Evolutionary conservation across 768 basidiomycete genomes (phyloP), one percentile per base, ranked within the genome.

Genomic region (Gymnopilus junonius): DNA sequence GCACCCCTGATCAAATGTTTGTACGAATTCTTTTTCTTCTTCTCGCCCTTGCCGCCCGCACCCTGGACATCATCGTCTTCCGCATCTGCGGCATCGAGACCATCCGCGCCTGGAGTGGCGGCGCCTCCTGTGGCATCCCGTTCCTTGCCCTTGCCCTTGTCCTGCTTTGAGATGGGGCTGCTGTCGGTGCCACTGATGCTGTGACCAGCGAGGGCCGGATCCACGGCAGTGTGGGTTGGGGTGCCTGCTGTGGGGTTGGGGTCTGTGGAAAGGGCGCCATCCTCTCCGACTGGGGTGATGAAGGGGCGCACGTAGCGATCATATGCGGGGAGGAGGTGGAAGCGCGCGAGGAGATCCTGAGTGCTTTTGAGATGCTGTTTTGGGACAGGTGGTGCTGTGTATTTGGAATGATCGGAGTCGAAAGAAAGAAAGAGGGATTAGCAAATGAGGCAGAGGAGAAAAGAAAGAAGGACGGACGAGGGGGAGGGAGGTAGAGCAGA

Each of bases 21-120:
- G 70, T 92, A 93, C 61, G 78, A 86, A 67, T 91, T 91, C 81
- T 89, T 90, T 80, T 84, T 87, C 83, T 88, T 92, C 83, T 90
- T 87, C 67, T 84, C 84, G 54, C 80, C 83, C 64, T 83, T 87
- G 17, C 80, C 83, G 17, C 76, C 76, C 21, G 74, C 29, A 51
- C 48, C 76, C n/a, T 80, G 78, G 51, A 77, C 84, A 59, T 87
- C 87, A 59, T 86, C 85, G 48, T 82, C 85, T 65, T 84, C 85
- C 32, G 70, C 81, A 62, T 79, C 82, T 25, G 77, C 80, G 2
- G 50, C 71, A 62, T 74, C 75, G 54, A 69, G 79, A 23, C 70
- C 76, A 17, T 70, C 74, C 21, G 59, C 69, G 58, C 74, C 71
- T 63, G 75, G 73, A 59, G 75, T 73, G 67, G 72, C 74, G 66